Base-by-base conservation (phyloP, 169 alveolate species). In the Plasmodium fragile region DNA sequence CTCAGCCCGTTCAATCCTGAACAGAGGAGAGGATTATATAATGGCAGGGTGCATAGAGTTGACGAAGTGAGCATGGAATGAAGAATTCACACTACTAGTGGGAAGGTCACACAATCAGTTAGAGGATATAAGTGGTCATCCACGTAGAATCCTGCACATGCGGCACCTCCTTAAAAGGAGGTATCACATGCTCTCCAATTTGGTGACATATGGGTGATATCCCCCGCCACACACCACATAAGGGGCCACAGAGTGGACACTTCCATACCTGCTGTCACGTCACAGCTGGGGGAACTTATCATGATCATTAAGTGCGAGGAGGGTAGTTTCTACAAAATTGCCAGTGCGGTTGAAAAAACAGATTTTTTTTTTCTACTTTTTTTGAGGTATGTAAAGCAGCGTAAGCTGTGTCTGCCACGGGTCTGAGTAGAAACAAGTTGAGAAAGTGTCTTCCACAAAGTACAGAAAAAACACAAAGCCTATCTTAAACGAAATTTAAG, bases 1-100 rank as follows among this genome's bases (percentile, higher is more conserved):
- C 94, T 77, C 52, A 89, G 81, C 72, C 94, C 82, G 52, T 69
- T 10, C 70, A 45, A 22, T 30, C 43, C 59, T 22, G 36, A 41
- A 25, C 4, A 55, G 13, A 39, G 22, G 53, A 5, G 36, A 83
- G 8, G 36, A n/a, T n/a, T n/a, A n/a, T 36, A 82, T 11, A 41
- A 49, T 0, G 22, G 8, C 6, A 1, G 22, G 18, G 8, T 36
- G n/a, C 3, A 81, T 52, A 52, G 30, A 49, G 36, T 10, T 6
- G 30, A 45, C 6, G 28, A 81, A 30, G 41, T 28, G 30, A 65
- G 45, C 39, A 32, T 43, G 69, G 22, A 43, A 28, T 22, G 16
- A 45, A 39, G n/a, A 13, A 10, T 22, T 72, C n/a, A 18, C 36
- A 16, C 75, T 28, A 22, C 13, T 18, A 8, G 1, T 65, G 32